phyloP scores from a whole-genome alignment of 495 filamentous ascomycete species.

The Neurospora sublineolata region DNA sequence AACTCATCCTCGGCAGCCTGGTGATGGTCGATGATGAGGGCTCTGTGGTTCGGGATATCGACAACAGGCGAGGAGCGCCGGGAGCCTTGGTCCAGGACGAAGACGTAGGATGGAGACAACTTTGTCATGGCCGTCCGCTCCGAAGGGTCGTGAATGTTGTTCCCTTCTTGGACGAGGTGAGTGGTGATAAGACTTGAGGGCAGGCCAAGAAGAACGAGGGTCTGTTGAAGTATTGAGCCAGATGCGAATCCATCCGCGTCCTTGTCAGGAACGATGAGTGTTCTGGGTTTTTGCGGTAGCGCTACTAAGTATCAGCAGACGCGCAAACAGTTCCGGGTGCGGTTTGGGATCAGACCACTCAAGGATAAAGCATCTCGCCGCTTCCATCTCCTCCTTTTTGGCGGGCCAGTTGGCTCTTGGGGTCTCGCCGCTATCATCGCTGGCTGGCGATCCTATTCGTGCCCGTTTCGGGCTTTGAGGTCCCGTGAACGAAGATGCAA shows the following conservation, averaged over 20 bases:
- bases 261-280: conserved; percentile 48
- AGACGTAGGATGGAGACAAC: conserved; percentile 38
- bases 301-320: conserved; percentile 5
- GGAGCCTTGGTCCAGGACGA: conserved; percentile 50
- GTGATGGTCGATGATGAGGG: conserved; percentile 51
- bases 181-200: conserved; percentile 32
- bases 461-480: neutral
- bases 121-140: conserved; percentile 35
- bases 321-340: neutral
- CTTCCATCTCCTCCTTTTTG: neutral
- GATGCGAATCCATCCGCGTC: conserved; percentile 50
- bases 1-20: conserved; percentile 36
- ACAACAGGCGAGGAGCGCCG: conserved; percentile 37
- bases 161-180: conserved; percentile 42
- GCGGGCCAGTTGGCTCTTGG: neutral
- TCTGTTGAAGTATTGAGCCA: conserved; percentile 45
- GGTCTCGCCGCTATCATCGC: neutral
- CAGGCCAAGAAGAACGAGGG: conserved; percentile 40
- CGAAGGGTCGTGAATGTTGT: conserved; percentile 35
- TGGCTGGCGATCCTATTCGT: neutral
- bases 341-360: conserved; percentile 36
- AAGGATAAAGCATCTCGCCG: conserved; percentile 26
- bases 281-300: conserved; percentile 16
- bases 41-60: conserved; percentile 19
- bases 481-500: neutral